Conservation (phyloP, 768 basidiomycete species). For the Mycena albidolilacea region DNA sequence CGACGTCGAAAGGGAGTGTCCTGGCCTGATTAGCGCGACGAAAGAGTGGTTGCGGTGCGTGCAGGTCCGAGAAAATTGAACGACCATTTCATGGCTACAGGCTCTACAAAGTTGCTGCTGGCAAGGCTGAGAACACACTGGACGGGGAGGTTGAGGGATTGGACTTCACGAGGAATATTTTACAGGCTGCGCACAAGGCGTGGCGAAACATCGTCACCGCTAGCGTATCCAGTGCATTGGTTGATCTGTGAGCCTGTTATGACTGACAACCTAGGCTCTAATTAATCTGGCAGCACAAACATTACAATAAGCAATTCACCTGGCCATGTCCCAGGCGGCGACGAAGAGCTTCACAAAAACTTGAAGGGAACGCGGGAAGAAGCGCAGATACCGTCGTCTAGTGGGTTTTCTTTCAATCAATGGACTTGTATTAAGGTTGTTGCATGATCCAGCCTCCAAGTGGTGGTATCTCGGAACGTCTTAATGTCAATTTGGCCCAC, state of each 20-base stretch:
- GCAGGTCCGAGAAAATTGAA: neutral
- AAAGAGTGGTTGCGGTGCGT: constrained; percentile 86
- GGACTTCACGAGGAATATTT: constrained; percentile 85
- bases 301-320: constrained; percentile 65
- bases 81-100: neutral
- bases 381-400: constrained; percentile 4
- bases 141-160: constrained; percentile 88
- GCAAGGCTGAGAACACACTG: constrained; percentile 84
- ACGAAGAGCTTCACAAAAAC: constrained; percentile 42
- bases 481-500: neutral
- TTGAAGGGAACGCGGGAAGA: constrained; percentile 16
- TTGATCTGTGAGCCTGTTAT: constrained; percentile 26
- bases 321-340: constrained; percentile 58
- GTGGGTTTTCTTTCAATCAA: constrained; percentile 8
- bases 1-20: constrained; percentile 87
- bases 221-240: neutral
- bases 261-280: constrained; percentile 2
- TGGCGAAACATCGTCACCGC: constrained; percentile 77
- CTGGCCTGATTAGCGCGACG: constrained; percentile 82
- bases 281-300: constrained; percentile 64
- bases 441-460: constrained; percentile 15
- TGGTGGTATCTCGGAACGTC: constrained; percentile 29
- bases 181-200: constrained; percentile 85
- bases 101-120: constrained; percentile 79
- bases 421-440: neutral